Evolutionary conservation across 2,329 filamentous ascomycete genomes (phyloP), one percentile per base, ranked within the genome.

Genomic region (Lasiodiplodia sp.): DNA sequence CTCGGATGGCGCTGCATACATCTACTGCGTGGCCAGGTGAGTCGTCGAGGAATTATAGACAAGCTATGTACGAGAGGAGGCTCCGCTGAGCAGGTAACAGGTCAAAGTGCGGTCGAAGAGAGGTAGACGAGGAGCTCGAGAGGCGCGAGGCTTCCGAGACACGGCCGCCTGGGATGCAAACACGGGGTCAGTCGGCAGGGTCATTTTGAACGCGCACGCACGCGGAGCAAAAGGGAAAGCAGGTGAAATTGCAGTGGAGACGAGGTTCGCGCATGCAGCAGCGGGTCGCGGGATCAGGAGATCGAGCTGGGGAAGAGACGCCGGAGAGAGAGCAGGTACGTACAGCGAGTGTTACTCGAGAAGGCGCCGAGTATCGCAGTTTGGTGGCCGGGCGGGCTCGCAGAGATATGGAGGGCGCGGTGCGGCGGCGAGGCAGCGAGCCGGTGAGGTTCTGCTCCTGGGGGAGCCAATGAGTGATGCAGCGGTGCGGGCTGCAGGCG

Each of bases 181-280:
- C 55, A 67, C 25, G 65, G 40, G 47, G 65, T 67, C 53, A 67
- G 65, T 67, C 55, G 53, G 47, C 40, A 58, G 53, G 65, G 47
- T 67, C 53, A 67, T 67, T 57, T 58, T 49, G 65, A 58, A 58
- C 53, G 60, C 60, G 47, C 60, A 67, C 44, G 65, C 65, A 67
- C 65, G 65, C 65, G 53, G 40, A 58, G 65, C 40, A 38, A 51
- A 58, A 58, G 23, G 65, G 53, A 58, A 67, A 58, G 65, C 65
- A 67, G 58, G 40, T 67, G 21, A 67, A 58, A 67, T 67, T 67
- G 53, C 65, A 67, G 65, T 67, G 65, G 53, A 38, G 65, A 58
- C 65, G 51, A 67, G 52, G 65, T 55, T 67, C 65, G 65, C 53
- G 53, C 65, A 58, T 67, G 65, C 53, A 58, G 65, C 53, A 58